Evolutionary conservation across 2,329 filamentous ascomycete species (phyloP).

Genomic region (Monilinia fructigena): DNA sequence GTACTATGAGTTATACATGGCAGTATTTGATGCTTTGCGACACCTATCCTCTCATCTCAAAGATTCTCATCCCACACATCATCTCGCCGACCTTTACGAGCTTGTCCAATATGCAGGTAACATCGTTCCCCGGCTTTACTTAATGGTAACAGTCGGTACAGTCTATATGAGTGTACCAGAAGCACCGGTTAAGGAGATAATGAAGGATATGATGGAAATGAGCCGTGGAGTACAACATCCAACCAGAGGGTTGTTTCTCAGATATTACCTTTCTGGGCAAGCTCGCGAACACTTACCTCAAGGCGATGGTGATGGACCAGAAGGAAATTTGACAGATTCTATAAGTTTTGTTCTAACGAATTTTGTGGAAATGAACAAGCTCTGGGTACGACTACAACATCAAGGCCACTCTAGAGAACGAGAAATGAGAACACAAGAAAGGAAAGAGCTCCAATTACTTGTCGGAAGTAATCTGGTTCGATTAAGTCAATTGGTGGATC

Average conservation of each 20-base stretch:
- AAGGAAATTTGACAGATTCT: conserved; percentile 94
- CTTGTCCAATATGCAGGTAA: conserved; percentile 98
- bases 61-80: conserved; percentile 96
- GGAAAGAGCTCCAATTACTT: conserved; percentile 90
- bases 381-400: conserved; percentile 96
- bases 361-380: conserved; percentile 99
- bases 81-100: conserved; percentile 96
- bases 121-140: conserved; percentile 91
- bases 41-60: conserved; percentile 95
- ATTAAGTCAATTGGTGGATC: conserved; percentile 89
- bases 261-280: conserved; percentile 95
- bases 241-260: conserved; percentile 87
- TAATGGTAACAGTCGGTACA: conserved; percentile 99
- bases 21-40: conserved; percentile 95
- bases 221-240: conserved; percentile 96
- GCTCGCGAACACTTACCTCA: conserved; percentile 84
- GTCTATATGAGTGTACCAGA: conserved; percentile 99
- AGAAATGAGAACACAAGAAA: conserved; percentile 88
- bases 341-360: conserved; percentile 98
- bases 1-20: conserved; percentile 99
- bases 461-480: conserved; percentile 96
- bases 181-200: conserved; percentile 98
- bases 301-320: conserved; percentile 81
- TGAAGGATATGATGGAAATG: conserved; percentile 99
- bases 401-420: conserved; percentile 95